Percentiles rank a stretch among this genome's conserved stretches.
Evolutionary conservation across 2,329 filamentous ascomycete genomes (phyloP).

Genomic region (Trichoderma sp.): DNA sequence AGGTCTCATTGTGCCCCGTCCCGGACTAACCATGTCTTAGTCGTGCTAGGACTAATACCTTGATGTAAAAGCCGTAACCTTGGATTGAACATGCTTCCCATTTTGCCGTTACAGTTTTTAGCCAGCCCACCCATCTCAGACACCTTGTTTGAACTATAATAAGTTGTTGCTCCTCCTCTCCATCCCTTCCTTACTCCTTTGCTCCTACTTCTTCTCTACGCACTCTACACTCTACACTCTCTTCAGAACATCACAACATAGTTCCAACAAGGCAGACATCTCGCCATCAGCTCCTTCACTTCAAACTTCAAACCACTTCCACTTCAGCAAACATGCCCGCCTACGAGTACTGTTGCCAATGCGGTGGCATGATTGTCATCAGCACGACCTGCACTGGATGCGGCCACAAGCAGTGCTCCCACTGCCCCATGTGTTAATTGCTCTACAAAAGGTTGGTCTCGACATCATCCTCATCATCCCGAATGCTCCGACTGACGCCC

Average conservation of each 20-base stretch:
- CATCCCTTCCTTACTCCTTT: background rate
- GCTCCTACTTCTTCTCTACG: background rate
- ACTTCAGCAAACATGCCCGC: constrained; percentile 38
- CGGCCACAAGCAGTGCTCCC: constrained; percentile 48
- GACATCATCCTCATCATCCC: background rate
- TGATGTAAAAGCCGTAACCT: background rate
- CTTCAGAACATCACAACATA: background rate
- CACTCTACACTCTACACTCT: background rate
- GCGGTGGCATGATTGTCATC: constrained; percentile 55
- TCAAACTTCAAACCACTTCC: background rate
- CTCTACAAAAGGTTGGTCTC: background rate
- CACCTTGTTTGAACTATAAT: constrained; percentile 15
- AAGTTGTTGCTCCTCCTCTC: background rate
- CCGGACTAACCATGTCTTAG: background rate
- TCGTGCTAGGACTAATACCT: background rate
- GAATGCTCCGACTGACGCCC: background rate
- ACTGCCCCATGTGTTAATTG: constrained; percentile 40
- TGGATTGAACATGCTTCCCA: background rate
- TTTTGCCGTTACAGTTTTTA: background rate
- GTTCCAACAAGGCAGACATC: background rate
- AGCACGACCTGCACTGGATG: constrained; percentile 52
- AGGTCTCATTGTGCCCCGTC: background rate
- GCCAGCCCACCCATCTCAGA: constrained; percentile 2
- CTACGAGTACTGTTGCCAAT: constrained; percentile 54
- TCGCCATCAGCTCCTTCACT: background rate